Evolutionary conservation across 768 basidiomycete genomes (phyloP).

Genomic region (Phlebiopsis flavidoalba): DNA sequence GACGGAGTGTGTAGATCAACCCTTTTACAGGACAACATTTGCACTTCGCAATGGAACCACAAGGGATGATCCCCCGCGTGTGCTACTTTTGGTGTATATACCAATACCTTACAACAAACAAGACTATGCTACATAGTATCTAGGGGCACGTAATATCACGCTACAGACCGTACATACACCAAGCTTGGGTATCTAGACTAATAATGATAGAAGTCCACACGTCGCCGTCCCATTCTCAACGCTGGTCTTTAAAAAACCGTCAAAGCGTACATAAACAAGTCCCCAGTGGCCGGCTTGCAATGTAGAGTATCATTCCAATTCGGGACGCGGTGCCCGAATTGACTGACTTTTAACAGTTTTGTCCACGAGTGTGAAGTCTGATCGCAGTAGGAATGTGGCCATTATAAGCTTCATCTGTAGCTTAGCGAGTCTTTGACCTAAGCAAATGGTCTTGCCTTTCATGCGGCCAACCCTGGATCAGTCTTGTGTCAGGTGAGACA

Average conservation of each 20-base stretch:
- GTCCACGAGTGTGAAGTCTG: constrained; percentile 56
- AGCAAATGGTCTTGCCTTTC: constrained; percentile 65
- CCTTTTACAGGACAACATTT: not conserved
- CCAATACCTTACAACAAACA: not conserved
- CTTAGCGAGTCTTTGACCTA: constrained; percentile 71
- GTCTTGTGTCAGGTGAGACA: constrained; percentile 10
- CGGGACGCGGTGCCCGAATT: constrained; percentile 35
- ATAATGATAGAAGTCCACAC: not conserved
- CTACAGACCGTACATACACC: not conserved
- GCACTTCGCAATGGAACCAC: not conserved
- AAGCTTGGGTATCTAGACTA: not conserved
- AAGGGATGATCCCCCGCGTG: not conserved
- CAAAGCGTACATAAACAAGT: constrained; percentile 25
- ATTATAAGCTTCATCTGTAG: constrained; percentile 68
- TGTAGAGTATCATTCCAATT: constrained; percentile 77
- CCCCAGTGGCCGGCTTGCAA: constrained; percentile 55
- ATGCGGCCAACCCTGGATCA: constrained; percentile 37
- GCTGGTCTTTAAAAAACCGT: not conserved
- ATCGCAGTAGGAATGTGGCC: constrained; percentile 63
- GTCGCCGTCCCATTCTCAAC: not conserved
- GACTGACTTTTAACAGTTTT: constrained; percentile 37
- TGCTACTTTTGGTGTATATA: not conserved
- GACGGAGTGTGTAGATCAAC: not conserved
- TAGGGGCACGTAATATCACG: not conserved
- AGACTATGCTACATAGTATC: not conserved